Percentiles rank a stretch among this genome's conserved stretches.
Conservation (phyloP, 1,284 basidiomycete genomes). For the Malassezia brasiliensis region DNA sequence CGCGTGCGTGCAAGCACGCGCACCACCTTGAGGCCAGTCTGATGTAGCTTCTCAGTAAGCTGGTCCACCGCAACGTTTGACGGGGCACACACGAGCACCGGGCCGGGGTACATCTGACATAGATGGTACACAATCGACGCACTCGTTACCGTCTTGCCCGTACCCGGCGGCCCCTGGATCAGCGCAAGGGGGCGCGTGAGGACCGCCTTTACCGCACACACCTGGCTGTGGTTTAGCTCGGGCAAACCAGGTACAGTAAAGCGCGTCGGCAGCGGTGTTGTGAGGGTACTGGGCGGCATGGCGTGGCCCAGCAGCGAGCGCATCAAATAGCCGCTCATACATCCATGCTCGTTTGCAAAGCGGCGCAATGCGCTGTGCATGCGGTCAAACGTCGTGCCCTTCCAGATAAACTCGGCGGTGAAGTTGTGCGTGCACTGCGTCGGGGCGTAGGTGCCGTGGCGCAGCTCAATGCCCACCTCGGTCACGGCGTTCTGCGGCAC, state of each 20-base stretch:
- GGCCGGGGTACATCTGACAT: constrained; percentile 97
- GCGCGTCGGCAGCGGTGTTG: constrained; percentile 65
- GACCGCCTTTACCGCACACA: constrained; percentile 97
- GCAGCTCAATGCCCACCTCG: constrained; percentile 87
- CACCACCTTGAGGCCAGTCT: constrained; percentile 92
- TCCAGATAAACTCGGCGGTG: constrained; percentile 92
- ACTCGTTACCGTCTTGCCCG: constrained; percentile 98
- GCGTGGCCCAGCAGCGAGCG: constrained; percentile 97
- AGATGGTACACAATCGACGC: constrained; percentile 98
- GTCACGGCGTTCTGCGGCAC: constrained; percentile 72
- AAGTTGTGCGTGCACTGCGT: constrained; percentile 63
- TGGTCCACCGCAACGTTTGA: constrained; percentile 99
- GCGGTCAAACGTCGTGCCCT: constrained; percentile 94
- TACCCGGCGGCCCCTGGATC: constrained; percentile 90
- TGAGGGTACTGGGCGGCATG: constrained; percentile 73
- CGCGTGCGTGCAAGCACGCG: constrained; percentile 94
- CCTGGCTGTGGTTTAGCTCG: constrained; percentile 97
- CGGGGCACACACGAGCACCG: constrained; percentile 95
- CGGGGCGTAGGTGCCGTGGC: constrained; percentile 84
- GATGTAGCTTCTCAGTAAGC: constrained; percentile 94
- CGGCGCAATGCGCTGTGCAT: constrained; percentile 99
- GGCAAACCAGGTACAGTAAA: constrained; percentile 95
- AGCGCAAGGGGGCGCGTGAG: constrained; percentile 95
- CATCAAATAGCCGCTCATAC: constrained; percentile 96
- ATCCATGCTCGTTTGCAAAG: constrained; percentile 97